These are phyloP conservation scores for Komagataella mondaviorum DNA, from an alignment of 805 yeast genomes.

Conservation along the genomic window DNA sequence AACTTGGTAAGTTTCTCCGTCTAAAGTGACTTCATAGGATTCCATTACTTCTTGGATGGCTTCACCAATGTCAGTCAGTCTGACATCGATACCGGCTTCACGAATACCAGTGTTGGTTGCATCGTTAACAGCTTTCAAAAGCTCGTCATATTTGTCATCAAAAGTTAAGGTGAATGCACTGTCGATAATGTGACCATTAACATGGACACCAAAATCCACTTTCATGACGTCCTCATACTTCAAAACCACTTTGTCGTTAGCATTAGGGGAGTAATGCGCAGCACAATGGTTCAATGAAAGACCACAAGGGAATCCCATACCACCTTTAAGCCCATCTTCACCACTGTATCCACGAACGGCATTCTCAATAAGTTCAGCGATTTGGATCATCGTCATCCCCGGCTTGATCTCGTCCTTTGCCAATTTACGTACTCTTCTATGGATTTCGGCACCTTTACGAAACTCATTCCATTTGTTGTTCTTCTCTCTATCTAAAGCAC, in stretches of 20 bases:
- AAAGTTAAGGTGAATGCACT: slow-evolving; percentile 91
- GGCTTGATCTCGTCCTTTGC: slow-evolving; percentile 68
- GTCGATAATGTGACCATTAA: slow-evolving; percentile 87
- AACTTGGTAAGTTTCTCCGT: slow-evolving; percentile 76
- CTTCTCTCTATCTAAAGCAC: slow-evolving; percentile 59
- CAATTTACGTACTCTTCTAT: slow-evolving; percentile 77
- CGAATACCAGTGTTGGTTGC: slow-evolving; percentile 91
- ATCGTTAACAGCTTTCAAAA: slow-evolving; percentile 75
- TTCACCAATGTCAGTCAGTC: slow-evolving; percentile 90
- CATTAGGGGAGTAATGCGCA: slow-evolving; percentile 96
- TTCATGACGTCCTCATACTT: slow-evolving; percentile 88
- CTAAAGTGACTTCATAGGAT: slow-evolving; percentile 81
- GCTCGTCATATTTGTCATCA: slow-evolving; percentile 67
- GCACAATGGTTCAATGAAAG: slow-evolving; percentile 87
- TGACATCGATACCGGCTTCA: slow-evolving; percentile 92
- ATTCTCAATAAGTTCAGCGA: slow-evolving; percentile 83
- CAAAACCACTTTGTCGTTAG: slow-evolving; percentile 77
- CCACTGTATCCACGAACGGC: slow-evolving; percentile 64
- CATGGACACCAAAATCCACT: slow-evolving; percentile 94
- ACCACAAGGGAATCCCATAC: slow-evolving; percentile 98
- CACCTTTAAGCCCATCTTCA: slow-evolving; percentile 59
- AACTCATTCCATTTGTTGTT: slow-evolving; percentile 69
- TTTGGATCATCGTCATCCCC: slow-evolving; percentile 83
- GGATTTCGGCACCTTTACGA: slow-evolving; percentile 94
- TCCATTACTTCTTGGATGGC: slow-evolving; percentile 97